These are phyloP conservation scores for Diplosphaera chodatii DNA, from an alignment of 139 green algal genomes.

Conservation along the genomic window DNA sequence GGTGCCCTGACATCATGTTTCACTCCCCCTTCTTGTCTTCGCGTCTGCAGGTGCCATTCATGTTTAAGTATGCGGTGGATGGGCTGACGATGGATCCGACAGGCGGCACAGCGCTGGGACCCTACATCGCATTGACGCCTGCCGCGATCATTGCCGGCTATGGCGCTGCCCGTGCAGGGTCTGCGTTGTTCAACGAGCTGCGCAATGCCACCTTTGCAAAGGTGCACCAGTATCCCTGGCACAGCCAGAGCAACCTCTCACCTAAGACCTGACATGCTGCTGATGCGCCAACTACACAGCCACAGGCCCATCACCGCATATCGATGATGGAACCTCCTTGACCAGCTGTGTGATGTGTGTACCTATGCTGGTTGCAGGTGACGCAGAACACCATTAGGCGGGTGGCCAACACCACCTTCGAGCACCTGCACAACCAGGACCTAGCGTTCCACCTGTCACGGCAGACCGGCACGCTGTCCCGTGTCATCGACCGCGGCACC, in stretches of 20 bases:
- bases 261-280: too few species aligned
- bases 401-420: constrained; percentile 72
- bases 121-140: constrained; percentile 49
- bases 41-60: constrained; percentile 74
- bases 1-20: too few species aligned
- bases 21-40: neutral
- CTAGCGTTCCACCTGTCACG: constrained; percentile 79
- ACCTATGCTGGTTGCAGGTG: too few species aligned
- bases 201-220: constrained; percentile 89
- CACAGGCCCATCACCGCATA: too few species aligned
- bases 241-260: too few species aligned
- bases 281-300: too few species aligned
- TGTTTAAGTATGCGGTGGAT: constrained; percentile 93
- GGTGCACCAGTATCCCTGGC: too few species aligned
- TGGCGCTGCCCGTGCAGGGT: constrained; percentile 49
- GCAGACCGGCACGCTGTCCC: constrained; percentile 83
- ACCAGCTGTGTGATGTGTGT: too few species aligned
- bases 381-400: constrained; percentile 67
- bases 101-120: constrained; percentile 14
- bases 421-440: constrained; percentile 85
- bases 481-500: constrained; percentile 86
- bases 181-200: constrained; percentile 72
- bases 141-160: constrained; percentile 73
- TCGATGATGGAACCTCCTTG: too few species aligned
- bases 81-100: constrained; percentile 49